Conservation (phyloP, 2,329 filamentous ascomycete species). For the Venturia carpophila region DNA sequence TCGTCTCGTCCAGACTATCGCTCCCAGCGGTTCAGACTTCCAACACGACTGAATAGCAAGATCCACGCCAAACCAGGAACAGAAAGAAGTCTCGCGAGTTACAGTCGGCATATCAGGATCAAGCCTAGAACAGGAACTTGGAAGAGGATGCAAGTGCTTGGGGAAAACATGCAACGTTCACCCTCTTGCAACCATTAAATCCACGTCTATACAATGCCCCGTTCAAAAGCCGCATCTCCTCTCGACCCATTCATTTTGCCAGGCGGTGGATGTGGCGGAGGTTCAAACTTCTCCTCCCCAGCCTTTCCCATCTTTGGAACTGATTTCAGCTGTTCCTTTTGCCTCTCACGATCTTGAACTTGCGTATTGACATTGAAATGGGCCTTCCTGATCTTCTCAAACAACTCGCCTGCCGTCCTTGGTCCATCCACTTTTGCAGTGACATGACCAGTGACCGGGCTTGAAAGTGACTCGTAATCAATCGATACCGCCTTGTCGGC, state of each 20-base stretch:
- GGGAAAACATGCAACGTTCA: too few species aligned
- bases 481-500: slow-evolving; percentile 28
- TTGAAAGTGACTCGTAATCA: slow-evolving; percentile 26
- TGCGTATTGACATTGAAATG: slow-evolving; percentile 34
- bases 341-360: slow-evolving; percentile 28
- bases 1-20: too few species aligned
- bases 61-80: too few species aligned
- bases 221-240: not conserved
- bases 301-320: slow-evolving; percentile 17
- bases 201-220: not conserved
- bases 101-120: too few species aligned
- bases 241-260: not conserved
- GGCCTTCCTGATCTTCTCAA: slow-evolving; percentile 26
- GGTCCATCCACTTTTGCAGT: slow-evolving; percentile 21
- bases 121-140: too few species aligned
- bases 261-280: slow-evolving; percentile 2
- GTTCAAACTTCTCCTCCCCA: not conserved
- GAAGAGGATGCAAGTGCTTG: too few species aligned
- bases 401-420: slow-evolving; percentile 28
- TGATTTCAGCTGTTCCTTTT: slow-evolving; percentile 23
- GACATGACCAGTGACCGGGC: slow-evolving; percentile 20
- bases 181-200: too few species aligned
- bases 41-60: too few species aligned
- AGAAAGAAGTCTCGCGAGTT: too few species aligned
- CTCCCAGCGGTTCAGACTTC: too few species aligned